These are phyloP conservation scores for Leavenworthia alabamica DNA, from an alignment of 345 rosid species.

Conservation along the genomic window DNA sequence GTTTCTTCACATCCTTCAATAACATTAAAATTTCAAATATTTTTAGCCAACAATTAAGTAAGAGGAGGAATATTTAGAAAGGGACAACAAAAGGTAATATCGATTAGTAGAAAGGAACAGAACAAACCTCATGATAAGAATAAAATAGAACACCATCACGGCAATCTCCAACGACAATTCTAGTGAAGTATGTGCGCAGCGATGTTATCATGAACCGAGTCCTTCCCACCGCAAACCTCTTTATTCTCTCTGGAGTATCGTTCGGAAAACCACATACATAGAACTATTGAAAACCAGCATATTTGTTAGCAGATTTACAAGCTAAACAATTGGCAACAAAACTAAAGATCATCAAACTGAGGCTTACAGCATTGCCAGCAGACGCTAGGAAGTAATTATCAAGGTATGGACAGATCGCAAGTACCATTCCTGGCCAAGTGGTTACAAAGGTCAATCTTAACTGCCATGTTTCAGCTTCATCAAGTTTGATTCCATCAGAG, in stretches of 20 bases:
- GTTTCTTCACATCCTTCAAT: conserved; percentile 65
- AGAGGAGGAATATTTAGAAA: not conserved
- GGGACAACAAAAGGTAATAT: not conserved
- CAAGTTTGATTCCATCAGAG: conserved; percentile 73
- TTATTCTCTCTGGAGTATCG: conserved; percentile 69
- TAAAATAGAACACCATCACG: conserved; percentile 96
- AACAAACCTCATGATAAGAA: conserved; percentile 75
- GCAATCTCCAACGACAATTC: conserved; percentile 97
- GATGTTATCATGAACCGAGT: conserved; percentile 87
- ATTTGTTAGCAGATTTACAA: conserved; percentile 19
- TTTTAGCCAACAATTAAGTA: not conserved
- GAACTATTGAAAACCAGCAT: conserved; percentile 47
- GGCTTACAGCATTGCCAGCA: conserved; percentile 94
- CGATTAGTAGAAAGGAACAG: not conserved
- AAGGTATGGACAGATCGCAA: conserved; percentile 91
- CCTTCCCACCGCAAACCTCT: conserved; percentile 65
- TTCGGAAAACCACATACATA: conserved; percentile 71
- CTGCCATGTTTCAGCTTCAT: conserved; percentile 81
- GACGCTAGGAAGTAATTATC: conserved; percentile 85
- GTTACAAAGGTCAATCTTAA: conserved; percentile 50
- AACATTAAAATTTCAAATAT: not conserved
- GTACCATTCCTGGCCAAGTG: conserved; percentile 77
- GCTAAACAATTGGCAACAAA: conserved; percentile 16
- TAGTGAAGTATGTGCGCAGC: conserved; percentile 63
- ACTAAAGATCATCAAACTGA: conserved; percentile 14